phyloP scores from a whole-genome alignment of 768 basidiomycete genomes.

The Auricularia sp. region DNA sequence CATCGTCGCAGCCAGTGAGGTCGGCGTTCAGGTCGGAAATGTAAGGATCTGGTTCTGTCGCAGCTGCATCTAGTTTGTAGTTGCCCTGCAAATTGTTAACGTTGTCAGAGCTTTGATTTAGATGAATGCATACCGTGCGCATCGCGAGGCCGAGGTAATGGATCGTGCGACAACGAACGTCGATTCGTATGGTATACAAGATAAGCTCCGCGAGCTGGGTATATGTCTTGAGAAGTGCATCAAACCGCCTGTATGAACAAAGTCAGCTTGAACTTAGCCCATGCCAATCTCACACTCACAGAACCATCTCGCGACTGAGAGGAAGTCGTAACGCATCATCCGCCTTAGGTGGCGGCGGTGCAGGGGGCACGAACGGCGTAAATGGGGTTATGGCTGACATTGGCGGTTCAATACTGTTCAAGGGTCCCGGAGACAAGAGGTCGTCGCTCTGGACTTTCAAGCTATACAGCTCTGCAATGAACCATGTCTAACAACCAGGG shows the following conservation, averaged over 20 bases:
- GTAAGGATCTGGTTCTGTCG: conserved; percentile 84
- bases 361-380: conserved; percentile 37
- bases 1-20: conserved; percentile 65
- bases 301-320: conserved; percentile 76
- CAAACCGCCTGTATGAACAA: conserved; percentile 58
- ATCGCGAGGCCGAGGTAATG: conserved; percentile 75
- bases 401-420: conserved; percentile 38
- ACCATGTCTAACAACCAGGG: conserved; percentile 57
- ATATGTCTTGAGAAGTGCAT: conserved; percentile 83
- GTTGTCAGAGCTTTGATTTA: not conserved
- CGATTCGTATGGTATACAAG: conserved; percentile 77
- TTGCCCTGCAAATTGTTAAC: conserved; percentile 49
- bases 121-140: conserved; percentile 39
- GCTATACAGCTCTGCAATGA: conserved; percentile 56
- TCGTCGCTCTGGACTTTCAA: conserved; percentile 58
- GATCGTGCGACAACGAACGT: conserved; percentile 75
- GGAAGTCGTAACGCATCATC: conserved; percentile 55
- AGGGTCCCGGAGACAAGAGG: conserved; percentile 38
- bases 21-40: conserved; percentile 78
- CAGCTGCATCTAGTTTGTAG: conserved; percentile 72
- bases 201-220: conserved; percentile 81
- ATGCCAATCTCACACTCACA: conserved; percentile 40
- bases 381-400: conserved; percentile 32
- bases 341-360: conserved; percentile 12
- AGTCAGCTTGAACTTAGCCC: not conserved